These are phyloP conservation scores for Aspergillus puulaauensis DNA, from an alignment of 2,329 filamentous ascomycete species.

Conservation along the genomic window DNA sequence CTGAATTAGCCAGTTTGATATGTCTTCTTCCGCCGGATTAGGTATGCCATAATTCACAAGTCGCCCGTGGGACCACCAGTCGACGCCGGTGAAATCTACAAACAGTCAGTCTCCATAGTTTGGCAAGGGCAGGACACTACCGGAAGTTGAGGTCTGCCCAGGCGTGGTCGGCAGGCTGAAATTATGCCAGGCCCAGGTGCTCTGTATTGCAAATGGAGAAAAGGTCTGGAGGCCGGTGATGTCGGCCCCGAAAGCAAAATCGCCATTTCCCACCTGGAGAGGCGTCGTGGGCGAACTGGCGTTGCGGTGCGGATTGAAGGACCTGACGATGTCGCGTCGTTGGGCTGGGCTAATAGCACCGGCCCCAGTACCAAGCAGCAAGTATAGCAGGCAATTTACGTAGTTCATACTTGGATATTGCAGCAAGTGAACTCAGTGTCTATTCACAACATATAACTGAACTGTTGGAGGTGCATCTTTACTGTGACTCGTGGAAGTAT, in stretches of 20 bases:
- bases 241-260: constrained; percentile 50
- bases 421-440: no score
- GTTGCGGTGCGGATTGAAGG: constrained; percentile 51
- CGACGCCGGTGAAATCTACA: constrained; percentile 41
- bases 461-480: no score
- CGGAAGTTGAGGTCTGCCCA: no score
- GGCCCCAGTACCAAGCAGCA: no score
- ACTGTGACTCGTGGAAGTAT: no score
- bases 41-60: constrained; percentile 46
- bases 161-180: background rate
- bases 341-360: no score
- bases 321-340: constrained; percentile 11
- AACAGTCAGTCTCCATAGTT: constrained; percentile 1
- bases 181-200: constrained; percentile 50
- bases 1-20: constrained; percentile 55
- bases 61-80: constrained; percentile 47
- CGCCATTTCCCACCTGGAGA: constrained; percentile 51
- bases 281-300: constrained; percentile 52
- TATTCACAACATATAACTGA: no score
- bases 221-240: constrained; percentile 50
- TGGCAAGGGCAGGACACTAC: no score
- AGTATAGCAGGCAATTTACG: no score
- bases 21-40: constrained; percentile 40
- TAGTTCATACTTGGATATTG: no score
- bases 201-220: constrained; percentile 42